Base-by-base conservation (phyloP, 1,284 basidiomycete species). In the Cryptococcus amylolentus region DNA sequence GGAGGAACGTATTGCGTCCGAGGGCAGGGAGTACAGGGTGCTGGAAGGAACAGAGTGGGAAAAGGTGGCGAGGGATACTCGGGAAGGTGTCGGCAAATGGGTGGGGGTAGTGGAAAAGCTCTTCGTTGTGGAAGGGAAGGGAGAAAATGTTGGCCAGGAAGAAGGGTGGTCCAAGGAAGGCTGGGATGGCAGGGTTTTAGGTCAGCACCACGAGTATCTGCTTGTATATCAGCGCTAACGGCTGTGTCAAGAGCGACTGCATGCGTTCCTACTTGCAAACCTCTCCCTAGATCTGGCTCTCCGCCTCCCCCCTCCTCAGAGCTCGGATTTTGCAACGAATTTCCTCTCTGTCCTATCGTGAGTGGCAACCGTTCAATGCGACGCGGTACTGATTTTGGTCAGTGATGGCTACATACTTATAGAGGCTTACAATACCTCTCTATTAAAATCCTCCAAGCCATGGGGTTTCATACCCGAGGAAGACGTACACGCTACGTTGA, bases 181-280 rank as follows among this genome's bases (percentile, higher is more conserved):
- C 12, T 91, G 89, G 88, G 84, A 86, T 16, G 88, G 82, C 2
- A 80, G 88, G 35, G 84, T 89, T 71, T 80, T 91, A 10, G 65
- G 69, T 75, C 43, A 61, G 71, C 50, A 39, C 16, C 1, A 35
- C 38, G 12, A 23, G 38, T 16, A 3, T 23, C 65, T 69, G 35
- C 57, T 64, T 39, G 6, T 39, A 12, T 41, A 37, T 18, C 16
- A 46, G 16, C 35, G 20, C 35, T 18, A 26, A 18, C 9, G 49
- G 18, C 16, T 18, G 43, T 38, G 48, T 38, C 42, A 12, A 71
- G 73, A 68, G 39, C 72, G 71, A 12, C 44, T 72, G 10, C 65
- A 66, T 44, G 64, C 60, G 5, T 76, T 77, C 63, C 56, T 77
- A 16, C 20, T 57, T 1, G 57, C 68, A 1, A 60, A 76, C 57